Conservation (phyloP, 2,329 filamentous ascomycete species). For the Furcasterigmium furcatum region DNA sequence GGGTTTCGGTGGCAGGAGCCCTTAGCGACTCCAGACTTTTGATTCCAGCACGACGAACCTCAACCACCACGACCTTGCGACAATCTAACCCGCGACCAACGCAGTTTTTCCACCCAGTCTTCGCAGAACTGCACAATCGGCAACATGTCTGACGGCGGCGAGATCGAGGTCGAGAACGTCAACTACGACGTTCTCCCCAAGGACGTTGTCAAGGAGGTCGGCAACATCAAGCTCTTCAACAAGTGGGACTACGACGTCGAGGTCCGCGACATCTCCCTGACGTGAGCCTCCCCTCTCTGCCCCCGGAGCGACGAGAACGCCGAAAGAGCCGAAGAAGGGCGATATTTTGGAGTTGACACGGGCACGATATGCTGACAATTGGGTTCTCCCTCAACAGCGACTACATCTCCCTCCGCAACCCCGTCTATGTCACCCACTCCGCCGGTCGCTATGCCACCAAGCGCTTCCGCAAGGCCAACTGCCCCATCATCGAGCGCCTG, state of each 20-base stretch:
- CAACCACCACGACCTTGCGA: constrained; percentile 1
- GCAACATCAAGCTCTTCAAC: constrained; percentile 95
- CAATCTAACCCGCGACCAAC: constrained; percentile 12
- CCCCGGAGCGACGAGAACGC: constrained; percentile 1
- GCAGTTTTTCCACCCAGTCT: constrained; percentile 12
- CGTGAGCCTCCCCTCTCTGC: constrained; percentile 48
- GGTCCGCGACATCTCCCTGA: constrained; percentile 99
- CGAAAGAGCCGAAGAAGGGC: not conserved
- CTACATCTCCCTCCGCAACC: constrained; percentile 99
- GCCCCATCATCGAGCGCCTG: constrained; percentile 99
- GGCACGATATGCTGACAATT: constrained; percentile 24
- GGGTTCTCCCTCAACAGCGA: constrained; percentile 61
- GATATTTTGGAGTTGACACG: not conserved
- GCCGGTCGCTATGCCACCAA: constrained; percentile 98
- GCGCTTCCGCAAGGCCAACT: constrained; percentile 99
- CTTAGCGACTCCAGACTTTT: constrained; percentile 1
- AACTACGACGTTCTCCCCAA: constrained; percentile 84
- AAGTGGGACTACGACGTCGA: constrained; percentile 99
- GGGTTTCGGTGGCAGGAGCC: not conserved
- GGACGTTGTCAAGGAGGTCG: constrained; percentile 86
- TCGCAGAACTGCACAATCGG: constrained; percentile 13
- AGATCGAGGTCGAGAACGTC: constrained; percentile 86
- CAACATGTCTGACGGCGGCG: constrained; percentile 91
- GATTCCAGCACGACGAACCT: not conserved
- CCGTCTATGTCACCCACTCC: constrained; percentile 98